Percentiles rank a stretch among this genome's conserved stretches.
phyloP scores from a whole-genome alignment of 768 basidiomycete genomes.

The Leccinum boreale region DNA sequence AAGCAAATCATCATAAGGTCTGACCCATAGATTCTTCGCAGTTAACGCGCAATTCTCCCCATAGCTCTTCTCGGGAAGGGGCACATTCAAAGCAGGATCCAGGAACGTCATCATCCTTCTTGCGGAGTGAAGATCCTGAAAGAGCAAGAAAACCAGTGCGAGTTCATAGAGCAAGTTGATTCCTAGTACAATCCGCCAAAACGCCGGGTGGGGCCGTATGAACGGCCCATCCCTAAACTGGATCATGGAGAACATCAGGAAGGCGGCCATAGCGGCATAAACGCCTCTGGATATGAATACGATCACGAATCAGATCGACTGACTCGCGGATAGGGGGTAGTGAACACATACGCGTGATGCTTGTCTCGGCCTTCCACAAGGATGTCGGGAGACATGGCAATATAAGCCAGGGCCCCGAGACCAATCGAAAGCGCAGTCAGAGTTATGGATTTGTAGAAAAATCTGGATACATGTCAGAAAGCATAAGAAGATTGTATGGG shows the following conservation, averaged over 20 bases:
- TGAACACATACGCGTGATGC: slow-evolving; percentile 61
- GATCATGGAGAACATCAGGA: slow-evolving; percentile 79
- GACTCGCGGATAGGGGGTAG: background rate
- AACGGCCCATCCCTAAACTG: slow-evolving; percentile 91
- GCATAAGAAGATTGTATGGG: background rate
- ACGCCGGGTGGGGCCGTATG: slow-evolving; percentile 82
- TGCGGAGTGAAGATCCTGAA: slow-evolving; percentile 79
- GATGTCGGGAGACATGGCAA: slow-evolving; percentile 82
- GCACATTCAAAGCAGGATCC: slow-evolving; percentile 67
- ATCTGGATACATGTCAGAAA: slow-evolving; percentile 43
- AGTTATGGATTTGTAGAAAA: slow-evolving; percentile 84
- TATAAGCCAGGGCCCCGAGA: slow-evolving; percentile 68
- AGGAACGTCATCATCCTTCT: slow-evolving; percentile 74
- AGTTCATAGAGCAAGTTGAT: slow-evolving; percentile 83
- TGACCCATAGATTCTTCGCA: slow-evolving; percentile 62
- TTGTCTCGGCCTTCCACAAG: slow-evolving; percentile 82
- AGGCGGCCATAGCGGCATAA: slow-evolving; percentile 71
- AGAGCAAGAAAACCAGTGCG: slow-evolving; percentile 77
- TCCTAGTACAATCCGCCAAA: slow-evolving; percentile 79
- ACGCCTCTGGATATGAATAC: slow-evolving; percentile 51
- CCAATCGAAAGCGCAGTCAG: slow-evolving; percentile 68
- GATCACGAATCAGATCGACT: slow-evolving; percentile 8
- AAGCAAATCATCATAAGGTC: slow-evolving; percentile 9
- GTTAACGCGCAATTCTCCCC: slow-evolving; percentile 77
- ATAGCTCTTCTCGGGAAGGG: slow-evolving; percentile 82